These are phyloP conservation scores for Lactarius quietus DNA, from an alignment of 768 basidiomycete genomes.

Conservation along the genomic window DNA sequence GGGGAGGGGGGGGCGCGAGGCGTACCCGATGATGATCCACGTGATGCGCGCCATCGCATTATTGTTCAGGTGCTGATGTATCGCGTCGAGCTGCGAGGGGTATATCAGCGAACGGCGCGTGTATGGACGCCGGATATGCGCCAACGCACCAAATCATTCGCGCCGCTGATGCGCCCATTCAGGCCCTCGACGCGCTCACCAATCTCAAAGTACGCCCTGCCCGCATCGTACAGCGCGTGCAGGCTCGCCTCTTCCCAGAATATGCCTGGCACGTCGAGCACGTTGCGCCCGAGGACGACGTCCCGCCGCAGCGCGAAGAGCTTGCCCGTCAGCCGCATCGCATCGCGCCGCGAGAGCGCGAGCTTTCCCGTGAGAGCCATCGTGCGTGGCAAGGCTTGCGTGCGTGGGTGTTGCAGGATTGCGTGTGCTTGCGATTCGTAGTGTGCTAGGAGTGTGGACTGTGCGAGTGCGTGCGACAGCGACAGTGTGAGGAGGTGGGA, in stretches of 20 bases:
- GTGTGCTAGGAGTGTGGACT: slow-evolving; percentile 86
- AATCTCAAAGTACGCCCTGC: slow-evolving; percentile 94
- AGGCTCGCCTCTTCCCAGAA: slow-evolving; percentile 95
- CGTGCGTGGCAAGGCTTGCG: slow-evolving; percentile 79
- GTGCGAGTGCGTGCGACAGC: slow-evolving; percentile 91
- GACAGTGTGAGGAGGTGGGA: slow-evolving; percentile 90
- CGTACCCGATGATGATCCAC: slow-evolving; percentile 65
- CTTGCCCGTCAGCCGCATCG: slow-evolving; percentile 76
- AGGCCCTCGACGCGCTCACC: slow-evolving; percentile 74
- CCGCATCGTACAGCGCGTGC: slow-evolving; percentile 86
- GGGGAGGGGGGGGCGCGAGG: slow-evolving; percentile 29
- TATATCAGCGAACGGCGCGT: too few relatives aligned
- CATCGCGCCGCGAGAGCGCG: slow-evolving; percentile 71
- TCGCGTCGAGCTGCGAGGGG: slow-evolving; percentile 66
- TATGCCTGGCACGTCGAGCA: slow-evolving; percentile 88
- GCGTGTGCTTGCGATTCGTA: slow-evolving; percentile 78
- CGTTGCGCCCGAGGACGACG: slow-evolving; percentile 88
- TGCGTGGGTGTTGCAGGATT: slow-evolving; percentile 72
- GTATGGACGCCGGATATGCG: too few relatives aligned
- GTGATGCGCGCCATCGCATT: slow-evolving; percentile 90
- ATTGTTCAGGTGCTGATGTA: slow-evolving; percentile 91
- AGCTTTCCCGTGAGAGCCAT: slow-evolving; percentile 76
- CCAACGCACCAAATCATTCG: slow-evolving; percentile 78
- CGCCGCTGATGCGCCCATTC: slow-evolving; percentile 84
- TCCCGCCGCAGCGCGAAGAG: slow-evolving; percentile 60